phyloP scores from a whole-genome alignment of 305 asterid genomes.

The Plantago rigida region DNA sequence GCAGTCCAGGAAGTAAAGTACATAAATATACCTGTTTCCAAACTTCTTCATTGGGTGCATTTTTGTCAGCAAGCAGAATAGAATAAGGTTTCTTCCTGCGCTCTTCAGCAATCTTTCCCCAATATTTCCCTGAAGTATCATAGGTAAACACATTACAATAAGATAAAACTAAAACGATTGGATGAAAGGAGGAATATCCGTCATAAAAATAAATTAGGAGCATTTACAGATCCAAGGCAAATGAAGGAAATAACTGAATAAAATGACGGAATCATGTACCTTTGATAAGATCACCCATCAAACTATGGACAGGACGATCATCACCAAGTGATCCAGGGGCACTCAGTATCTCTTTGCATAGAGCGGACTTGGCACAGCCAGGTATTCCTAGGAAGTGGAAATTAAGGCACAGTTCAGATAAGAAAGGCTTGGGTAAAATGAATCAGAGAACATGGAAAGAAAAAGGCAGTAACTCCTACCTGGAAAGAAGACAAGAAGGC shows the following conservation, averaged over 20 bases:
- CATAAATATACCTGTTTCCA: constrained; percentile 62
- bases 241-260: not conserved
- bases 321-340: constrained; percentile 71
- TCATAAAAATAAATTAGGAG: not conserved
- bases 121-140: constrained; percentile 54
- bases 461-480: constrained; percentile 37
- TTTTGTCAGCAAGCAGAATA: constrained; percentile 91
- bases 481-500: constrained; percentile 91
- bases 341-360: constrained; percentile 69
- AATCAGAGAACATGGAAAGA: constrained; percentile 8
- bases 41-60: constrained; percentile 95
- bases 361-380: constrained; percentile 98
- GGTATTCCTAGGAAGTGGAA: constrained; percentile 62
- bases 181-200: constrained; percentile 8
- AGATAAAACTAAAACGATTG: not conserved
- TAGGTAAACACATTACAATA: constrained; percentile 18
- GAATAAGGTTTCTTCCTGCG: constrained; percentile 73
- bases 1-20: constrained; percentile 21
- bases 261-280: constrained; percentile 36
- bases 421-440: constrained; percentile 19
- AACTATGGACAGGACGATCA: constrained; percentile 76
- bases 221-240: not conserved
- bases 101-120: constrained; percentile 80
- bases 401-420: constrained; percentile 23
- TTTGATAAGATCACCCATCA: constrained; percentile 97